Percentiles rank a stretch among this genome's conserved stretches.
Evolutionary conservation across 768 basidiomycete genomes (phyloP).

Genomic region (Psilocybe sp.): DNA sequence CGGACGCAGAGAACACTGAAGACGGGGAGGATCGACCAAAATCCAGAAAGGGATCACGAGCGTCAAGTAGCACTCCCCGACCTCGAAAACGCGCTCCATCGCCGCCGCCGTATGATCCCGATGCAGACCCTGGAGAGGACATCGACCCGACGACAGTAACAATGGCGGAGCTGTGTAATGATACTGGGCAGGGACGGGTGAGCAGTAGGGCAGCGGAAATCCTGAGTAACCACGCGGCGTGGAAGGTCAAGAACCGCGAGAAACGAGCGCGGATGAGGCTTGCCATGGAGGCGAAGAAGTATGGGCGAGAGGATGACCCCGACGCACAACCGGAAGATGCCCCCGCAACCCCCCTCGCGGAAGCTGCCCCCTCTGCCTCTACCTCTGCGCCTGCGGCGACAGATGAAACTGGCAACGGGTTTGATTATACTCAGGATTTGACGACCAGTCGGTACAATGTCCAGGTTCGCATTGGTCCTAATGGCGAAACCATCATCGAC

Average conservation of each 20-base stretch:
- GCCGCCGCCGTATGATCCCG: slow-evolving; percentile 53
- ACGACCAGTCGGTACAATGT: slow-evolving; percentile 74
- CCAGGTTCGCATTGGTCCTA: slow-evolving; percentile 84
- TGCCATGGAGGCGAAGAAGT: slow-evolving; percentile 72
- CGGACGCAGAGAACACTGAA: too few species aligned
- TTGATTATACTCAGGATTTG: slow-evolving; percentile 68
- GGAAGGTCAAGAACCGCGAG: slow-evolving; percentile 69
- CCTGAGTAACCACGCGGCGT: slow-evolving; percentile 63
- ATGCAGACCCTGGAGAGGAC: slow-evolving; percentile 69
- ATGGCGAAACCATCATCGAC: slow-evolving; percentile 84
- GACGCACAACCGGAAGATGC: slow-evolving; percentile 22
- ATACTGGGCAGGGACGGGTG: slow-evolving; percentile 75
- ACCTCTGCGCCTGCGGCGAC: slow-evolving; percentile 18
- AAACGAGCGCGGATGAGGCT: slow-evolving; percentile 61
- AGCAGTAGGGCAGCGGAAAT: slow-evolving; percentile 77
- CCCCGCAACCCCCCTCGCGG: slow-evolving; percentile 10
- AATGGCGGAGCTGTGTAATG: slow-evolving; percentile 77
- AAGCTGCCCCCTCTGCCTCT: slow-evolving; percentile 12
- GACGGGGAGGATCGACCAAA: too few species aligned
- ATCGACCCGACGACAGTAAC: slow-evolving; percentile 82
- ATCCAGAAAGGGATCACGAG: slow-evolving; percentile 5
- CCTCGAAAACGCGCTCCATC: slow-evolving; percentile 46
- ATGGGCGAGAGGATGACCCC: slow-evolving; percentile 56
- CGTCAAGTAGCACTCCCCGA: slow-evolving; percentile 26
- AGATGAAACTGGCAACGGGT: slow-evolving; percentile 55